phyloP scores from a whole-genome alignment of 2,329 filamentous ascomycete genomes.

The Penicillium sp. region DNA sequence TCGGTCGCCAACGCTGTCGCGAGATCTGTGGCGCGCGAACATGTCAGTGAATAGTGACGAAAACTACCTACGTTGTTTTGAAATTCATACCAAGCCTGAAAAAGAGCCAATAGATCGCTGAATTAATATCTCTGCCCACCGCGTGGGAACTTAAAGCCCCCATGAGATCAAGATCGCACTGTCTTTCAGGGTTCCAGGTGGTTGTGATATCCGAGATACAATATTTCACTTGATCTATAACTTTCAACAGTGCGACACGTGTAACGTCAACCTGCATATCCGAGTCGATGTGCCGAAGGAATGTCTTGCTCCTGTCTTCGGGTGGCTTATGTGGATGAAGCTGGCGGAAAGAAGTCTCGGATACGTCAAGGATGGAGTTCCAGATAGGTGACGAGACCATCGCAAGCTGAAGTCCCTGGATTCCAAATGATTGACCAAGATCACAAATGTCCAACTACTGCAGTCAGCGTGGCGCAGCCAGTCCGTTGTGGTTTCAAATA shows the following conservation, averaged over 20 bases:
- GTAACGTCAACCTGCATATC: slow-evolving; percentile 9
- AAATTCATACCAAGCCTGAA: slow-evolving; percentile 27
- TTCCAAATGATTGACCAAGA: slow-evolving; percentile 42
- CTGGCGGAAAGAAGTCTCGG: slow-evolving; percentile 16
- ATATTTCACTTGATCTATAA: slow-evolving; percentile 12
- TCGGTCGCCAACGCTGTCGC: slow-evolving; percentile 25
- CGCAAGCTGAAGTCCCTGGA: slow-evolving; percentile 33
- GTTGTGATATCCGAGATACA: slow-evolving; percentile 15
- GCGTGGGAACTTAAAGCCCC: slow-evolving; percentile 15
- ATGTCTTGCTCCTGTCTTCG: background rate
- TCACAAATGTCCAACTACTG: slow-evolving; percentile 47
- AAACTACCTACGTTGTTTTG: background rate
- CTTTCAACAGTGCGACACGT: slow-evolving; percentile 11
- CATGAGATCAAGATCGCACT: slow-evolving; percentile 7
- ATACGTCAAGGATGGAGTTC: slow-evolving; percentile 20
- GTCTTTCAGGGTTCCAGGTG: slow-evolving; percentile 13
- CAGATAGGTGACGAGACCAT: slow-evolving; percentile 18
- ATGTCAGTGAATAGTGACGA: background rate
- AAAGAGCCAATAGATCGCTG: slow-evolving; percentile 30
- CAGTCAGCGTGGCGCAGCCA: background rate
- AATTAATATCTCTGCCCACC: slow-evolving; percentile 17
- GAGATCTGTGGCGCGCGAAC: slow-evolving; percentile 16
- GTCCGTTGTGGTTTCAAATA: background rate
- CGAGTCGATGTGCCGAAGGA: background rate
- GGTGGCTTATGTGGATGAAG: background rate